Evolutionary conservation across 2,329 filamentous ascomycete genomes (phyloP).

Genomic region (Sphaceloma murrayae): DNA sequence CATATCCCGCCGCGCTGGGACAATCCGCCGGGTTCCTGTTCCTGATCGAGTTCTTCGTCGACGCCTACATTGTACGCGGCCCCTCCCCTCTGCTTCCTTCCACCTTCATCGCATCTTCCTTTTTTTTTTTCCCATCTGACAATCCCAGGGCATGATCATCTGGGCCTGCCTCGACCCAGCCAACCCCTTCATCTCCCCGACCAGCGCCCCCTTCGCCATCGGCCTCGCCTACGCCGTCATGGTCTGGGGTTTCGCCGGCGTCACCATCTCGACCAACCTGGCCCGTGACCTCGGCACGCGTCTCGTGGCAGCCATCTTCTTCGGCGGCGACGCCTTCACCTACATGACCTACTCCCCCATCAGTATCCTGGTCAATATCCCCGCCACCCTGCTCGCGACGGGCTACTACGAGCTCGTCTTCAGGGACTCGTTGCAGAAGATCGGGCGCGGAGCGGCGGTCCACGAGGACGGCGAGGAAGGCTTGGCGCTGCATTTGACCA

Average conservation of each 20-base stretch:
- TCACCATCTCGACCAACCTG: slow-evolving; percentile 48
- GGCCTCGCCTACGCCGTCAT: slow-evolving; percentile 45
- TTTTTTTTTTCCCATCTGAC: neutral
- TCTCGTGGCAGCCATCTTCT: slow-evolving; percentile 51
- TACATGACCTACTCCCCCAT: slow-evolving; percentile 44
- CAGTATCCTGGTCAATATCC: slow-evolving; percentile 47
- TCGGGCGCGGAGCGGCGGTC: slow-evolving; percentile 41
- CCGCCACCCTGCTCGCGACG: slow-evolving; percentile 47
- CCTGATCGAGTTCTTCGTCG: slow-evolving; percentile 51
- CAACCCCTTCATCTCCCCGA: slow-evolving; percentile 47
- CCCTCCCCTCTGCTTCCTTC: slow-evolving; percentile 24
- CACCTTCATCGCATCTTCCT: neutral
- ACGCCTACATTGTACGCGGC: slow-evolving; percentile 48
- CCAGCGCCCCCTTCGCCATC: slow-evolving; percentile 44
- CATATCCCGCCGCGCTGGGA: slow-evolving; percentile 37
- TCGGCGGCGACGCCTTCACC: slow-evolving; percentile 42
- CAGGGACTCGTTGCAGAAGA: slow-evolving; percentile 44
- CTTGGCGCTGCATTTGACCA: slow-evolving; percentile 34
- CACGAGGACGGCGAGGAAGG: slow-evolving; percentile 46
- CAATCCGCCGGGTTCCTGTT: slow-evolving; percentile 49
- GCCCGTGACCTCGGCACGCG: slow-evolving; percentile 51
- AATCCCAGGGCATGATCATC: slow-evolving; percentile 41
- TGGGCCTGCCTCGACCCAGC: slow-evolving; percentile 50
- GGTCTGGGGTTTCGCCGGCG: slow-evolving; percentile 48
- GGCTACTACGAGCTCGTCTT: slow-evolving; percentile 47